Evolutionary conservation across 345 rosid species (phyloP), one percentile per base, ranked within the genome.

Genomic region (Lepidium aucheri): DNA sequence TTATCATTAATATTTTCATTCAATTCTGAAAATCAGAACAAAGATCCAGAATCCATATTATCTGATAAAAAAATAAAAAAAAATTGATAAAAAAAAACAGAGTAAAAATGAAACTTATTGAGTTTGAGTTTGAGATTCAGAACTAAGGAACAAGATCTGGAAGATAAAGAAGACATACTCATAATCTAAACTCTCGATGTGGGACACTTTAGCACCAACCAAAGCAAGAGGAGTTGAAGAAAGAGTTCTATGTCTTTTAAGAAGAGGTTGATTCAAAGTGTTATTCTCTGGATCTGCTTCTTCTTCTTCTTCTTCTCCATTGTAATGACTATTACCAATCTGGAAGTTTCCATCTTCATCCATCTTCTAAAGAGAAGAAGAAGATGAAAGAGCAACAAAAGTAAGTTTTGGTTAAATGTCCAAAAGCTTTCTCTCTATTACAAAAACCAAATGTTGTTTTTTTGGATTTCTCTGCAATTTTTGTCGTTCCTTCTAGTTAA

Each of bases 131-230:
- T 17, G 32, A 61, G 66, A 45, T 7, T 14, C 34, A 61, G 4
- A 41, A 40, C 6, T 13, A 9, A 5, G 32, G 12, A 32, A 12
- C 15, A 49, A 8, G 51, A 58, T 41, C 28, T 22, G 9, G 12
- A 28, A 53, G 43, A n/a, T 15, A 42, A 30, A 39, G 55, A 66
- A 58, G 57, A 67, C 77, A 46, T 81, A 92, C 98, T 89, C 96
- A 33, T 92, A 89, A 61, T 92, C 96, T 81, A 89, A 81, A 78
- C 96, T 92, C 79, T 92, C 96, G 12, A 92, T 83, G 62, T 87
- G 85, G 47, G 98, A 86, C 47, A 89, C 95, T 65, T 89, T 89
- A 58, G 89, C 83, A 63, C 98, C 96, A 49, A 89, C 89, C 71
- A 87, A 60, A 70, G 98, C 98, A 3, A 86, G 80, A 38, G 94